Base-by-base conservation (phyloP, 768 basidiomycete genomes). In the Tricholoma sp. region DNA sequence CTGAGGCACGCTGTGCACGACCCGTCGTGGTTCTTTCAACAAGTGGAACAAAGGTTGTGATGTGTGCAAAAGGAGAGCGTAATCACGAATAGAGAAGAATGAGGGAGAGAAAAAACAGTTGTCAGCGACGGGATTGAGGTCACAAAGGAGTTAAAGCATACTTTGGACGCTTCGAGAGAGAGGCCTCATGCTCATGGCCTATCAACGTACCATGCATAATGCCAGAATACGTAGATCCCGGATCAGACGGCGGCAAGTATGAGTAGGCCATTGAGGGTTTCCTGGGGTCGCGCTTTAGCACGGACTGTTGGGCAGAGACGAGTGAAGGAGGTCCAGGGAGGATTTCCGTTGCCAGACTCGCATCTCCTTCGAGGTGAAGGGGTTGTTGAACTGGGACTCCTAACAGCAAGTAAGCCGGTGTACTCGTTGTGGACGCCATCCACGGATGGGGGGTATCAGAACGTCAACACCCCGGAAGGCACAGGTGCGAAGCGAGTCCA, bases 181-280 rank as follows among this genome's bases (percentile, higher is more conserved):
- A 76, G 50, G 85, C 86, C 57, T 86, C 85, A 62, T 80, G 70
- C 65, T 85, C 85, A 63, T 84, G 83, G 59, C 81, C 77, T 65
- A 80, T 76, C 60, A 85, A 77, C 66, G 86, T 80, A 58, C 82
- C 81, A 61, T 84, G 79, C 76, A 84, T 80, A 68, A 87, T 80
- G 57, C 86, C 88, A 68, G 87, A 84, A 76, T 91, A 94, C 24
- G 91, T 94, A 64, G 91, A 87, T 67, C 91, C 91, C 59, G 91
- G 91, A 78, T 94, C 91, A 66, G 85, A 83, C 59, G 83, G 73
- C 48, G 91, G 90, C 68, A 94, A 78, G 78, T 92, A 94, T 59
- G 91, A 91, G 72, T 84, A 77, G 57, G 79, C 72, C 61, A 80
- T 74, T 61, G 80, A 71, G 52, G 86, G 82, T 74, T 92, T 91